These are phyloP conservation scores for Silybum marianum DNA, from an alignment of 129 eudicot species.

Conservation along the genomic window DNA sequence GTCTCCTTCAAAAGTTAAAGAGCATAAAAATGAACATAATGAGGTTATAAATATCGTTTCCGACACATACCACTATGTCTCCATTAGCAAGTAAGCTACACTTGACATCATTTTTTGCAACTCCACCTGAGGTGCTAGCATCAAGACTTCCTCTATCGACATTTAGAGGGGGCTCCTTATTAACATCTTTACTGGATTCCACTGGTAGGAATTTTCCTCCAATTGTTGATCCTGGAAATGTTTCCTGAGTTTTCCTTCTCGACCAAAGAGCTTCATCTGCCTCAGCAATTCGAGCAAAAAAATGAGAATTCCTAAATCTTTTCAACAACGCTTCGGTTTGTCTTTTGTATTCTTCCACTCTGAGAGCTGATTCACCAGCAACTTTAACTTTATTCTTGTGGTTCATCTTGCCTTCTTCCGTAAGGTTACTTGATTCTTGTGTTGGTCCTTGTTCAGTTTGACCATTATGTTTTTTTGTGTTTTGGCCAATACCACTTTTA, in stretches of 20 bases:
- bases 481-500: slow-evolving; percentile 43
- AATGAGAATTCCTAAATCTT: slow-evolving; percentile 69
- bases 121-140: slow-evolving; percentile 80
- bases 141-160: slow-evolving; percentile 78
- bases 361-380: slow-evolving; percentile 59
- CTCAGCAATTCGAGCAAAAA: slow-evolving; percentile 79
- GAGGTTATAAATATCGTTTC: slow-evolving; percentile 6
- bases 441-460: slow-evolving; percentile 23
- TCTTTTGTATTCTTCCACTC: slow-evolving; percentile 64
- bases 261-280: slow-evolving; percentile 84
- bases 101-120: slow-evolving; percentile 73
- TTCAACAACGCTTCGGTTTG: slow-evolving; percentile 59
- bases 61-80: slow-evolving; percentile 88
- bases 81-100: slow-evolving; percentile 80
- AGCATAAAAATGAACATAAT: background rate
- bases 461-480: slow-evolving; percentile 41
- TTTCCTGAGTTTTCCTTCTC: slow-evolving; percentile 49
- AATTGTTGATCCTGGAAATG: slow-evolving; percentile 26
- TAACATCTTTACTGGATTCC: slow-evolving; percentile 35
- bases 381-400: slow-evolving; percentile 31
- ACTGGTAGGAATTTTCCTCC: slow-evolving; percentile 39
- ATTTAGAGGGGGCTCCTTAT: slow-evolving; percentile 28
- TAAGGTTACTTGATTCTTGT: background rate
- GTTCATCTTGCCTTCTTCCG: slow-evolving; percentile 22
- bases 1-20: too few species aligned